These are phyloP conservation scores for Phaseolus lunatus DNA, from an alignment of 306 rosid genomes.

Conservation along the genomic window DNA sequence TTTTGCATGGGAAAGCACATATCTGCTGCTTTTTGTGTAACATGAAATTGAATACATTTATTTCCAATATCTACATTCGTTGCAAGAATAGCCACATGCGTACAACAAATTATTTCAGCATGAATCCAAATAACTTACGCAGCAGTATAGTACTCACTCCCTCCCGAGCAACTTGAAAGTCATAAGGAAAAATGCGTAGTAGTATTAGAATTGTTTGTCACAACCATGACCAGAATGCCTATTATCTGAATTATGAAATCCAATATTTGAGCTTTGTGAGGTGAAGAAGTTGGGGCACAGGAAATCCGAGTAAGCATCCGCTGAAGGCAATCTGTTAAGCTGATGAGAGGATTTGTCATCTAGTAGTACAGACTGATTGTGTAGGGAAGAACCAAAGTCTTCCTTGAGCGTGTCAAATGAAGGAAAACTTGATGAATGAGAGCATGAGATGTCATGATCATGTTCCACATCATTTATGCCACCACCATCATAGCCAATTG, in stretches of 20 bases:
- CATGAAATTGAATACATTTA: not conserved
- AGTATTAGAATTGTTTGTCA: conserved; percentile 26
- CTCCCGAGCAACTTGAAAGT: conserved; percentile 42
- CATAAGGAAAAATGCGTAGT: not conserved
- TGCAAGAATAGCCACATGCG: not conserved
- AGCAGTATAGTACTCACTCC: conserved; percentile 30
- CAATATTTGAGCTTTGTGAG: conserved; percentile 57
- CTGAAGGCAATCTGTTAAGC: conserved; percentile 70
- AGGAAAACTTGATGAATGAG: conserved; percentile 54
- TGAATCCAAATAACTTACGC: conserved; percentile 28
- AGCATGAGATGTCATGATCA: conserved; percentile 45
- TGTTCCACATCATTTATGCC: conserved; percentile 28
- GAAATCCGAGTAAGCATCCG: conserved; percentile 75
- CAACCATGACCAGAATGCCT: conserved; percentile 50
- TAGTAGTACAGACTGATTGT: conserved; percentile 37
- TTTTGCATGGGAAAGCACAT: not conserved
- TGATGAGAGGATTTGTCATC: conserved; percentile 48
- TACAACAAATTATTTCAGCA: not conserved
- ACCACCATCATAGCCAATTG: conserved; percentile 36
- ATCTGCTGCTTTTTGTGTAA: not conserved
- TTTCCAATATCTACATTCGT: conserved; percentile 20
- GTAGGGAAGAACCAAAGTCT: conserved; percentile 50
- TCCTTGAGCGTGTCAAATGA: conserved; percentile 51
- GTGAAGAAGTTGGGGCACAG: conserved; percentile 79
- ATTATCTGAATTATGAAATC: conserved; percentile 57